Evolutionary conservation across 2,329 filamentous ascomycete species (phyloP).

Genomic region (Sporothrix schenckii): DNA sequence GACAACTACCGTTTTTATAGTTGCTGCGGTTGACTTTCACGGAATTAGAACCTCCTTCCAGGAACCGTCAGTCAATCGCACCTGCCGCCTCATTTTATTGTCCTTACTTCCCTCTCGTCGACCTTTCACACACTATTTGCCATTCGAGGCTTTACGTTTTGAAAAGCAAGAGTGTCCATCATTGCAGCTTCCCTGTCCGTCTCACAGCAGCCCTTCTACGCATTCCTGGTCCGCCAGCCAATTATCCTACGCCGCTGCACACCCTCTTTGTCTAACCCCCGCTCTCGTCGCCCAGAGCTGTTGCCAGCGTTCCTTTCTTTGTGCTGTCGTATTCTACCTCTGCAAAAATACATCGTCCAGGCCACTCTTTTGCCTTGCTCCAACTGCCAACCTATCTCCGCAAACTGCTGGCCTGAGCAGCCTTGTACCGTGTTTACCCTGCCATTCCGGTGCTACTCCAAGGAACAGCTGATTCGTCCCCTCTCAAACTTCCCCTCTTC

Average conservation of each 20-base stretch:
- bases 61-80: not conserved
- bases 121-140: not conserved
- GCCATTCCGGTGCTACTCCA: constrained; percentile 26
- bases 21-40: not conserved
- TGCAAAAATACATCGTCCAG: not conserved
- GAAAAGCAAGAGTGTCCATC: not conserved
- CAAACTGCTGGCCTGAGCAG: constrained; percentile 12
- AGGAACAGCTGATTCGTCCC: constrained; percentile 26
- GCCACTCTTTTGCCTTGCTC: constrained; percentile 19
- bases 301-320: not conserved
- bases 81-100: constrained; percentile 2
- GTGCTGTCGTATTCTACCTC: not conserved
- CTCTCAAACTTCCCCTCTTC: constrained; percentile 9
- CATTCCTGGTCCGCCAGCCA: constrained; percentile 34
- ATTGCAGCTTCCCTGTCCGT: not conserved
- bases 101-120: not conserved
- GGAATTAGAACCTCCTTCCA: not conserved
- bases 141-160: not conserved
- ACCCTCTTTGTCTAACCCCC: constrained; percentile 36
- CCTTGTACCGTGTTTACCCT: constrained; percentile 27
- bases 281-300: not conserved
- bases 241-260: constrained; percentile 42
- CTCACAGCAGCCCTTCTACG: not conserved
- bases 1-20: not conserved
- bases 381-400: constrained; percentile 10